Evolutionary conservation across 2,329 filamentous ascomycete species (phyloP), one percentile per base, ranked within the genome.

Genomic region (Alternaria sp.): DNA sequence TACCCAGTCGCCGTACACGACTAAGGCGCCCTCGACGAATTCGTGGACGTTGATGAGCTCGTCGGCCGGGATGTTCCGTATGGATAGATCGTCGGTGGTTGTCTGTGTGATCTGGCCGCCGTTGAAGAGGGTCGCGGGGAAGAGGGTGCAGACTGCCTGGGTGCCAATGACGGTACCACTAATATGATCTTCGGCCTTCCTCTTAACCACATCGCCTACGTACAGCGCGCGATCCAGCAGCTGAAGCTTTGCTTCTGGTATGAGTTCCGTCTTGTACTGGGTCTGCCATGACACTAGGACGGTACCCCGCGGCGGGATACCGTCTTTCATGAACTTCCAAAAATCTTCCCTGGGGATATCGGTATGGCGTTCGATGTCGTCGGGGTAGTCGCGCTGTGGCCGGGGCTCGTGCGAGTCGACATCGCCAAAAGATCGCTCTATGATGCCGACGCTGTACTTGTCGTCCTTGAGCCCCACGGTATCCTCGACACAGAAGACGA

Each of bases 181-280:
- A 76, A 85, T 82, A 15, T 83, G 79, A 66, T 84, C 82, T 21
- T 80, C 80, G 0, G 80, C 75, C 44, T 80, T 78, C 33, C 80
- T 78, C 73, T 87, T 88, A 55, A 89, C 87, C 12, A 84, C 78
- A 68, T 88, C 85, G 25, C 87, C 87, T 15, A 88, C 82, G 53
- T 83, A 80, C 14, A 88, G 75, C 2, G 80, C 78, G n/a, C 87
- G 83, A 74, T 88, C 86, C 28, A 88, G 75, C 21, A 89, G 77
- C 15, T 80, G 77, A 46, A 89, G 77, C 23, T 83, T 80, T 11
- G 81, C 68, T 53, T 80, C 78, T 1, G 77, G 76, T 26, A 84
- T 74, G 18, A 84, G 72, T 60, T 82, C 78, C 3, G 80, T 78
- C 56, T 71, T 75, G 50, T 78, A 76, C 67, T 83, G 82, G 30